A percentile compares a stretch with the other conserved stretches of the same genome.
phyloP scores from a whole-genome alignment of 257 asterid genomes.

The Rauvolfia tetraphylla region DNA sequence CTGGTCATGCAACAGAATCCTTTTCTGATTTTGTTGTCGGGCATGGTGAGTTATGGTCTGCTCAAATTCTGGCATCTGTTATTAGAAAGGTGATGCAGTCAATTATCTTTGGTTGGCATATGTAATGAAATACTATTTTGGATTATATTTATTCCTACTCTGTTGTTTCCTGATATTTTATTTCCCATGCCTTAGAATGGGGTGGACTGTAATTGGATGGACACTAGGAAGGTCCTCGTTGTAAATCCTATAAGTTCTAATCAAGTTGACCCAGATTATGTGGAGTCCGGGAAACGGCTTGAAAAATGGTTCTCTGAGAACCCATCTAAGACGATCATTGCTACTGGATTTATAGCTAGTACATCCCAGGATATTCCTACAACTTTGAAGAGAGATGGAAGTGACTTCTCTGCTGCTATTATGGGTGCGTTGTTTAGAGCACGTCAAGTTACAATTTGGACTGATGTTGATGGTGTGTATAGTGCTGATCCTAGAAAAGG shows the following conservation, averaged over 20 bases:
- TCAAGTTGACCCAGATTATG: conserved; percentile 94
- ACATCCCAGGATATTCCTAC: conserved; percentile 91
- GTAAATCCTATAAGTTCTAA: conserved; percentile 76
- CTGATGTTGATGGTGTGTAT: conserved; percentile 95
- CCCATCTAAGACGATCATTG: conserved; percentile 64
- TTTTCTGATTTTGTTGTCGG: conserved; percentile 98
- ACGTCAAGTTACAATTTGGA: conserved; percentile 95
- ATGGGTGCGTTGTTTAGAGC: conserved; percentile 92
- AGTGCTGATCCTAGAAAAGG: conserved; percentile 99
- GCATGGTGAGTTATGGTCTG: conserved; percentile 97
- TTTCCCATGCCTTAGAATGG: conserved; percentile 60
- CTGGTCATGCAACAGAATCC: conserved; percentile 98
- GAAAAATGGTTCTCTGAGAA: conserved; percentile 76
- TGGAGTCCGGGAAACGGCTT: conserved; percentile 71
- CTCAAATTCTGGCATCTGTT: conserved; percentile 72
- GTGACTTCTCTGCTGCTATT: conserved; percentile 99
- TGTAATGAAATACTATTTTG: background rate
- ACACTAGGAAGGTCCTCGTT: conserved; percentile 92
- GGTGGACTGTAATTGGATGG: conserved; percentile 73
- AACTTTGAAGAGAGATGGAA: conserved; percentile 97
- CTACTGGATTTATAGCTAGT: conserved; percentile 93
- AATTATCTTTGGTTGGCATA: background rate
- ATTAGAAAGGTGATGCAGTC: conserved; percentile 68
- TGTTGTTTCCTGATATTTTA: conserved; percentile 10
- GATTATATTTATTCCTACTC: conserved; percentile 8